A percentile compares a stretch with the other conserved stretches of the same genome.
phyloP scores from a whole-genome alignment of 495 filamentous ascomycete genomes.

The Thozetella sp. region DNA sequence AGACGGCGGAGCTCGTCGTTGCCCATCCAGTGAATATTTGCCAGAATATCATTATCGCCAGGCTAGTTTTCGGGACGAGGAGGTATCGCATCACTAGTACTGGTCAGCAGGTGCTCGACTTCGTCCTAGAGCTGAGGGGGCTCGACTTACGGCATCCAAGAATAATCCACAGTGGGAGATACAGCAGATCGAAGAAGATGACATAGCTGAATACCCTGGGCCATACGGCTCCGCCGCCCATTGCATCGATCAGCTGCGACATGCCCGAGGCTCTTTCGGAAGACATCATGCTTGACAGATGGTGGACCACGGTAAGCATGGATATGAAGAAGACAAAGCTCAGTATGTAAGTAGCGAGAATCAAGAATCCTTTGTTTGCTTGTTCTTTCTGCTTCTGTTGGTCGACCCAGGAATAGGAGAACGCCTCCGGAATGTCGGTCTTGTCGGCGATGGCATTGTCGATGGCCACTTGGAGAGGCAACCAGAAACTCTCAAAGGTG shows the following conservation, averaged over 20 bases:
- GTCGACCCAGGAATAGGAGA: not conserved
- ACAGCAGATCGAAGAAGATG: slow-evolving; percentile 7
- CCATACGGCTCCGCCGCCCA: slow-evolving; percentile 38
- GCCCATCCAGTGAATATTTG: slow-evolving; percentile 65
- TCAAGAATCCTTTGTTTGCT: not conserved
- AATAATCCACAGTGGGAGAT: slow-evolving; percentile 12
- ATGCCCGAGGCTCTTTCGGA: slow-evolving; percentile 73
- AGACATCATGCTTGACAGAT: slow-evolving; percentile 55
- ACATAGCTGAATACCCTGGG: slow-evolving; percentile 10
- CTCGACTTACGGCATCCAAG: not conserved
- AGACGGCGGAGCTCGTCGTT: slow-evolving; percentile 64
- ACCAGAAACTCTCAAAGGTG: too few species aligned
- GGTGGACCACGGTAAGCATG: slow-evolving; percentile 13
- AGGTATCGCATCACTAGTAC: slow-evolving; percentile 50
- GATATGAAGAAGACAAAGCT: slow-evolving; percentile 17
- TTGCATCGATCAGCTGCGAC: slow-evolving; percentile 74
- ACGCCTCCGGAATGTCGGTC: slow-evolving; percentile 5
- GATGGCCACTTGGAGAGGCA: too few species aligned
- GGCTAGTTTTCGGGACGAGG: slow-evolving; percentile 62
- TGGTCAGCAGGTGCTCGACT: not conserved
- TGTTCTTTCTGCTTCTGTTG: slow-evolving; percentile 5
- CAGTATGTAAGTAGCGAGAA: slow-evolving; percentile 3
- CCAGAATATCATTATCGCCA: slow-evolving; percentile 62
- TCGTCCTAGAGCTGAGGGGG: not conserved
- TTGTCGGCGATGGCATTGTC: too few species aligned